Percentiles rank a stretch among this genome's conserved stretches.
Conservation (phyloP, 106 monocot genomes). For the Gastrodia elata region DNA sequence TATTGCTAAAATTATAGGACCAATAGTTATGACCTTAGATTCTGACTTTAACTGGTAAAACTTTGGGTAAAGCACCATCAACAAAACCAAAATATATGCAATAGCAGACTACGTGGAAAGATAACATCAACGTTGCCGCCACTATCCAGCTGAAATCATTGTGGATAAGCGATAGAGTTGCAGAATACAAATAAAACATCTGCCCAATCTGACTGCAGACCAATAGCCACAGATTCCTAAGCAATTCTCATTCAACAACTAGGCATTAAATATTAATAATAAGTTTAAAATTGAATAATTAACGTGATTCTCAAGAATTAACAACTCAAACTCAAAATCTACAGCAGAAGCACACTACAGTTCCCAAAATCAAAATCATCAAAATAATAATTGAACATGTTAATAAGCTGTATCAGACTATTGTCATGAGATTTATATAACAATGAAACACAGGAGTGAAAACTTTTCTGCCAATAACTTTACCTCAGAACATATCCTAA, state of each 20-base stretch:
- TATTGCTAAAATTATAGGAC: not conserved
- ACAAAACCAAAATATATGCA: not conserved
- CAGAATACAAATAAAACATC: not conserved
- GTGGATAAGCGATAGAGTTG: not conserved
- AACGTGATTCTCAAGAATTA: not conserved
- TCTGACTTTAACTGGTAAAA: not conserved
- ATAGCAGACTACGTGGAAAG: not conserved
- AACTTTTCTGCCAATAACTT: not conserved
- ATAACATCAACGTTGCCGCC: not conserved
- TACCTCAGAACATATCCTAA: not conserved
- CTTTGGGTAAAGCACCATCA: not conserved
- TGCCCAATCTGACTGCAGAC: not conserved
- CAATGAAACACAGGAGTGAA: not conserved
- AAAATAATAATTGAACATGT: not conserved
- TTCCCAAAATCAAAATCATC: constrained; percentile 1
- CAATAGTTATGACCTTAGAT: not conserved
- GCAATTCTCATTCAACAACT: not conserved
- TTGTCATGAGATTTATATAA: not conserved
- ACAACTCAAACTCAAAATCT: too few species aligned
- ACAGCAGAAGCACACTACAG: too few species aligned
- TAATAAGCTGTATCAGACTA: not conserved
- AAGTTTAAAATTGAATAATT: not conserved
- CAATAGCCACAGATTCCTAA: not conserved
- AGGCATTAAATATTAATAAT: not conserved
- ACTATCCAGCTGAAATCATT: not conserved